phyloP scores from a whole-genome alignment of 768 basidiomycete species.

The Suillus spraguei region DNA sequence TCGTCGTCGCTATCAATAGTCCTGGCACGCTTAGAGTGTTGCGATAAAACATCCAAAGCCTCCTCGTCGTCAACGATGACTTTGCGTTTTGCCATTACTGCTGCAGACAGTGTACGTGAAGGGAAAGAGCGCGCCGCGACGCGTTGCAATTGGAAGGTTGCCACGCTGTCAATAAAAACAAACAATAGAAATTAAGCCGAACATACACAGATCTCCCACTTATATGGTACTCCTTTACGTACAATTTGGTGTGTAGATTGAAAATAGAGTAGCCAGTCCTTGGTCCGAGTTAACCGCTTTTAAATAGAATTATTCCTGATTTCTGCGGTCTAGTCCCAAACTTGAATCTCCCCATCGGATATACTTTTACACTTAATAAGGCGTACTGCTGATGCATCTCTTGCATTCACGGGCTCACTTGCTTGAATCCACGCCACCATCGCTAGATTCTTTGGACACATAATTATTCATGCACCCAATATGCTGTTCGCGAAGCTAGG shows the following conservation, averaged over 20 bases:
- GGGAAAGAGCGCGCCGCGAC: conserved; percentile 26
- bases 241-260: too few species aligned
- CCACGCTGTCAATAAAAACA: conserved; percentile 22
- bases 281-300: too few species aligned
- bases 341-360: not conserved
- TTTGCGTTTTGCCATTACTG: conserved; percentile 58
- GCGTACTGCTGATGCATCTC: not conserved
- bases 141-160: conserved; percentile 23
- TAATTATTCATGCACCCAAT: not conserved
- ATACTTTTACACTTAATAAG: not conserved
- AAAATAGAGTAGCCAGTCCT: too few species aligned
- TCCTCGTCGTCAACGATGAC: conserved; percentile 44
- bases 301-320: not conserved
- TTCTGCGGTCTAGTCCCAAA: not conserved
- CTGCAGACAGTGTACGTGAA: conserved; percentile 9
- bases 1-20: conserved; percentile 42
- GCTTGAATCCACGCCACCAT: not conserved
- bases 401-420: not conserved
- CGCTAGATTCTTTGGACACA: not conserved
- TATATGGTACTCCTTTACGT: too few species aligned
- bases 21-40: conserved; percentile 46
- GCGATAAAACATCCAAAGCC: conserved; percentile 29
- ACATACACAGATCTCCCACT: too few species aligned
- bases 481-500: too few species aligned
- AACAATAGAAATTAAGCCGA: too few species aligned